Conservation (phyloP, 2,329 filamentous ascomycete species). For the Talaromyces islandicus region DNA sequence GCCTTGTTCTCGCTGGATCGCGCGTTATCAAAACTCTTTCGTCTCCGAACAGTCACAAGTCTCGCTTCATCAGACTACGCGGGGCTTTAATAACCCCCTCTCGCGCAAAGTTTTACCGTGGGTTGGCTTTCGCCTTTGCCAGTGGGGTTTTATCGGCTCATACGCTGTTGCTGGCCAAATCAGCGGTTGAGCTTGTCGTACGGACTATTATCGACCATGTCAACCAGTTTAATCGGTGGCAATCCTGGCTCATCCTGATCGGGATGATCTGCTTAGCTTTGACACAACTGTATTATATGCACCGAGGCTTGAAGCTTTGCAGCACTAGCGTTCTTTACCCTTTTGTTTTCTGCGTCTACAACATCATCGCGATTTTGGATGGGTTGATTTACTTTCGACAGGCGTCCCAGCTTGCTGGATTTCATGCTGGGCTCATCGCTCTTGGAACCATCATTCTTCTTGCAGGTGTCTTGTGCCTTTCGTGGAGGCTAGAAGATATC, state of each 20-base stretch:
- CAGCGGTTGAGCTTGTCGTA: constrained; percentile 89
- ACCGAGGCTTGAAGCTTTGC: constrained; percentile 86
- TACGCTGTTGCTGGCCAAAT: constrained; percentile 88
- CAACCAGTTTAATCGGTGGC: constrained; percentile 93
- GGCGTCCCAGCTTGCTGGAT: constrained; percentile 66
- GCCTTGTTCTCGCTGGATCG: constrained; percentile 59
- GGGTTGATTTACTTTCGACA: constrained; percentile 96
- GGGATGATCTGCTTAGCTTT: constrained; percentile 76
- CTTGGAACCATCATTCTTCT: constrained; percentile 82
- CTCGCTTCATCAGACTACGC: constrained; percentile 40
- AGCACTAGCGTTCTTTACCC: constrained; percentile 95
- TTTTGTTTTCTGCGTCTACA: constrained; percentile 97
- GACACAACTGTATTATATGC: constrained; percentile 89
- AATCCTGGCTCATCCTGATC: constrained; percentile 86
- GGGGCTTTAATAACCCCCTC: constrained; percentile 43
- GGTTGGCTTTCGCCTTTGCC: constrained; percentile 81
- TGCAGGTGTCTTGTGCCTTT: constrained; percentile 80
- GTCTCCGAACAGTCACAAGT: constrained; percentile 26
- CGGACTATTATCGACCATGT: constrained; percentile 74
- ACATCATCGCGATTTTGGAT: constrained; percentile 96
- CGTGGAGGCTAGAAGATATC: constrained; percentile 81
- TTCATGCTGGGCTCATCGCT: constrained; percentile 68
- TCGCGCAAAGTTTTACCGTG: constrained; percentile 68
- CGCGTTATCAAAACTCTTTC: constrained; percentile 35
- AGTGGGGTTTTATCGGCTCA: constrained; percentile 93